Conservation (phyloP, 352 stramenopile species). For the Phytopythium ostracodes region DNA sequence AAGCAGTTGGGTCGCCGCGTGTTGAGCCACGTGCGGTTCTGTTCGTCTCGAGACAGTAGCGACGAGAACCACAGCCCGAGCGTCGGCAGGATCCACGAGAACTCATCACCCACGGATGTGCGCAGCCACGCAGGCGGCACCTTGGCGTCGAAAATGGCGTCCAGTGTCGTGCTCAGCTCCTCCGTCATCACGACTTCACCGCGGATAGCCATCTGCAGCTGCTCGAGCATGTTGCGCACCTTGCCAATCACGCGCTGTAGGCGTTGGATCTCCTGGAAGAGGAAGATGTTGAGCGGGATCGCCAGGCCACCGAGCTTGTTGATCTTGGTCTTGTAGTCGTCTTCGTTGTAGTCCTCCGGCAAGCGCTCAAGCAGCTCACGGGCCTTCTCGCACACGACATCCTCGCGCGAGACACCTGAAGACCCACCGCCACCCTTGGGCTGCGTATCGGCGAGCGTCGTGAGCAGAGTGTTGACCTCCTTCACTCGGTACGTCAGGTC, state of each 20-base stretch:
- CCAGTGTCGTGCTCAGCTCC: constrained; percentile 93
- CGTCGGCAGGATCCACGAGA: constrained; percentile 96
- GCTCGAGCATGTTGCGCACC: constrained; percentile 93
- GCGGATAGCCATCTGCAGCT: constrained; percentile 96
- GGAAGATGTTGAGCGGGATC: constrained; percentile 97
- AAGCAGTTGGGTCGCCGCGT: constrained; percentile 93
- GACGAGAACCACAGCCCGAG: constrained; percentile 98
- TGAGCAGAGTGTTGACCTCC: constrained; percentile 93
- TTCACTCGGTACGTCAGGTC: constrained; percentile 98
- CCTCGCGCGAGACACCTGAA: constrained; percentile 90
- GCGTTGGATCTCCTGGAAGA: constrained; percentile 98
- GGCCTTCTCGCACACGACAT: constrained; percentile 96
- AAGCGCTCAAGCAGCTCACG: constrained; percentile 92
- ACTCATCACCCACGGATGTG: constrained; percentile 96
- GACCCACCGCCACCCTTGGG: constrained; percentile 92
- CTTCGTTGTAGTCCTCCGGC: constrained; percentile 96
- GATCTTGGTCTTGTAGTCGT: constrained; percentile 98
- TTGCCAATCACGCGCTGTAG: constrained; percentile 96
- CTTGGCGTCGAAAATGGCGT: constrained; percentile 96
- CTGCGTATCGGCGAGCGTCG: constrained; percentile 95
- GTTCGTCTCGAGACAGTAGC: constrained; percentile 93
- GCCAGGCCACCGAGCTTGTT: constrained; percentile 94
- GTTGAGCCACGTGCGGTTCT: constrained; percentile 96
- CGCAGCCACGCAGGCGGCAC: constrained; percentile 95
- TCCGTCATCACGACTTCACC: constrained; percentile 98